These are phyloP conservation scores for Penium margaritaceum DNA, from an alignment of 139 green algal species.

Conservation along the genomic window DNA sequence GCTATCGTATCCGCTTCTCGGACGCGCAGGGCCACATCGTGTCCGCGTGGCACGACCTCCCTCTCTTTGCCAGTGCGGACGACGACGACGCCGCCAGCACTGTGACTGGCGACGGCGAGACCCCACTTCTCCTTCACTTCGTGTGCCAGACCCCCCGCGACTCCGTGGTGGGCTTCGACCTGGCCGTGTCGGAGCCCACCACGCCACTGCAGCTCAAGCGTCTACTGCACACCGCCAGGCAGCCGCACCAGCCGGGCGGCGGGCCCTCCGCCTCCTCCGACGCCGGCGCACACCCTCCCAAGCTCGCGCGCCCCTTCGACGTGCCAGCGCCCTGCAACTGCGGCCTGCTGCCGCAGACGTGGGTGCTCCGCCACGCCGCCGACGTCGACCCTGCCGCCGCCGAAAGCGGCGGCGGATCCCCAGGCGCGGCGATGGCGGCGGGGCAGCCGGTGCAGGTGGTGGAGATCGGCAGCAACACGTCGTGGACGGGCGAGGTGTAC, in stretches of 20 bases:
- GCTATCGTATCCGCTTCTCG: neutral
- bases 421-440: neutral
- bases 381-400: neutral
- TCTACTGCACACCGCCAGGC: too few species aligned
- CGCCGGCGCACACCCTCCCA: too few species aligned
- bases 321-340: constrained; percentile 7
- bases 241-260: too few species aligned
- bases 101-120: too few species aligned
- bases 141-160: neutral
- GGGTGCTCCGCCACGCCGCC: neutral
- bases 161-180: neutral
- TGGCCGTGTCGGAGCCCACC: neutral
- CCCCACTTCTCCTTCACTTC: neutral
- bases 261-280: too few species aligned
- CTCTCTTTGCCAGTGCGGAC: neutral
- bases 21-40: neutral
- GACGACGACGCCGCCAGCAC: too few species aligned
- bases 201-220: neutral
- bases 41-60: neutral
- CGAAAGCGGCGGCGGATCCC: neutral
- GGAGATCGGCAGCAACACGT: neutral
- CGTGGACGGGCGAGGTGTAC: constrained; percentile 4
- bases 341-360: neutral
- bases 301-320: neutral
- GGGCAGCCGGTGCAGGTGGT: constrained; percentile 5